Evolutionary conservation across 1,139 yeast species (phyloP), one percentile per base, ranked within the genome.

Genomic region (Saccharomyces hybrid): DNA sequence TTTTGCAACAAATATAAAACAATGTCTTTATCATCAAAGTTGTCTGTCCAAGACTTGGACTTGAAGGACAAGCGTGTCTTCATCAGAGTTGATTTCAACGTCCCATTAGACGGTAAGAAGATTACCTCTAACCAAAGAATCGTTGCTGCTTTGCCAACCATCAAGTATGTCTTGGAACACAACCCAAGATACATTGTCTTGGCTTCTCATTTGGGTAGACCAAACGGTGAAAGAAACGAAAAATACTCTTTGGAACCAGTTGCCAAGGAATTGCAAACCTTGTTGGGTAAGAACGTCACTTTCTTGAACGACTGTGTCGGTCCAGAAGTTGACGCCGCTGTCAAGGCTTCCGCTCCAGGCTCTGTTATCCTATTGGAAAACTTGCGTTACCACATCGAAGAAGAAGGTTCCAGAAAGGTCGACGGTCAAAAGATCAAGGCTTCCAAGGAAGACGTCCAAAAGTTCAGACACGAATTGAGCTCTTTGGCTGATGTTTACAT

Each of bases 71-170:
- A 90, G 81, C 83, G 96, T 71, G 98, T 91, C 70, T 89, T 91
- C 77, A 89, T 91, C 80, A 86, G 97, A 77, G 97, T 90, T 62
- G 96, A 91, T 77, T 91, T 91, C 84, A 91, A 93, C 77, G 98
- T 93, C 64, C 98, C 98, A 70, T 83, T 91, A 67, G 97, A 91
- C 72, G 98, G 97, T 64, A 83, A 81, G 70, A 89, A 85, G 72
- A 93, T 91, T 81, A 93, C 98, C 79, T 91, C 93, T 84, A 91
- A 91, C 79, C 97, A 91, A 79, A 86, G 98, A 78, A 93, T 91
- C 73, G 97, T 89, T 66, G 98, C 97, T 73, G 98, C 98, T 62
- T 78, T 91, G 68, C 98, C 98, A 73, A 90, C 98, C 64, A 91
- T 91, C 78, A 77, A 91, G 77, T 90, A 90, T 72, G 97, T 93